phyloP scores from a whole-genome alignment of 2,329 filamentous ascomycete genomes.

The Phialocephala sp. region DNA sequence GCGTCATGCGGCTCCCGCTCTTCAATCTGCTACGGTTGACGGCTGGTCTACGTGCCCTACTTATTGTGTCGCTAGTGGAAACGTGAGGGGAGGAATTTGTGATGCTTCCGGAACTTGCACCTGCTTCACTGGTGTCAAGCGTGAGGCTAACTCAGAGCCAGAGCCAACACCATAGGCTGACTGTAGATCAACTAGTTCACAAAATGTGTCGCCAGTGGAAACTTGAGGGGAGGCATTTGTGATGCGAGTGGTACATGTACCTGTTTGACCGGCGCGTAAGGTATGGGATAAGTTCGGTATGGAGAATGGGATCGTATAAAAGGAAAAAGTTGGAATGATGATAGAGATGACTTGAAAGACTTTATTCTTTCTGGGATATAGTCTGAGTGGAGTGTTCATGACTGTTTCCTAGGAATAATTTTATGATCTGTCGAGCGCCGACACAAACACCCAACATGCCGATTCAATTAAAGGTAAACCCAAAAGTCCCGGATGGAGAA shows the following conservation, averaged over 20 bases:
- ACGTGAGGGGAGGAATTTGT: constrained; percentile 1
- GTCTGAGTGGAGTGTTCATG: too few relatives aligned
- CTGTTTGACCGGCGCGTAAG: background rate
- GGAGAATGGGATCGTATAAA: background rate
- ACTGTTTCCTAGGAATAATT: too few relatives aligned
- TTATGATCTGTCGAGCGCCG: too few relatives aligned
- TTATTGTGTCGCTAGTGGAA: background rate
- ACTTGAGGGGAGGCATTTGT: constrained; percentile 12
- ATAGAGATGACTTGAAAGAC: background rate
- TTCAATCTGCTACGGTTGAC: too few relatives aligned
- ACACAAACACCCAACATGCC: too few relatives aligned
- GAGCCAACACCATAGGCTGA: too few relatives aligned
- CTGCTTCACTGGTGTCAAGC: constrained; percentile 8
- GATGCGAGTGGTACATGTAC: constrained; percentile 7
- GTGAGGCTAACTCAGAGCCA: background rate
- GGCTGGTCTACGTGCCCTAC: background rate
- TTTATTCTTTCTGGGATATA: too few relatives aligned
- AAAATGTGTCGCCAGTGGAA: constrained; percentile 6
- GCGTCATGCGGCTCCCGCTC: too few relatives aligned
- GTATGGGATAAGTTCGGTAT: background rate
- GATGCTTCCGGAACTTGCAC: constrained; percentile 10
- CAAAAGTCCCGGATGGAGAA: too few relatives aligned
- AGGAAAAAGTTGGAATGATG: background rate
- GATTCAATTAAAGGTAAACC: too few relatives aligned
- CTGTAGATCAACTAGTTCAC: background rate